Conservation (phyloP, 2,329 filamentous ascomycete species). For the Pezicula carpinea region DNA sequence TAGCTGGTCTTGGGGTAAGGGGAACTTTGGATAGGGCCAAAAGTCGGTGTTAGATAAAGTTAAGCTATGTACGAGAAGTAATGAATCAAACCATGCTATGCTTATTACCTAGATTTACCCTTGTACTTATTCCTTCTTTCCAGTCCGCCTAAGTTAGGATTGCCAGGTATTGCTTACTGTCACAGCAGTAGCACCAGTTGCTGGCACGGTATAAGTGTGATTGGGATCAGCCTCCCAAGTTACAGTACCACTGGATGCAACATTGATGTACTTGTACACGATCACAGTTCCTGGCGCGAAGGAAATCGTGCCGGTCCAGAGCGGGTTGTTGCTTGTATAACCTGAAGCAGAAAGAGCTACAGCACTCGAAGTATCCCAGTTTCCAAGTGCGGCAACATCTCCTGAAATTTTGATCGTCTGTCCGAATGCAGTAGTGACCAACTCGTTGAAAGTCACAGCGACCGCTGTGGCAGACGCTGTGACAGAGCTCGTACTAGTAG, state of each 20-base stretch:
- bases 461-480: constrained; percentile 6
- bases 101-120: constrained; percentile 1
- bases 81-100: constrained; percentile 2
- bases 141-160: constrained; percentile 1
- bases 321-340: constrained; percentile 54
- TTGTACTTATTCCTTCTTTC: background rate
- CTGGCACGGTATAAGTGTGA: constrained; percentile 15
- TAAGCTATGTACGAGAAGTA: constrained; percentile 5
- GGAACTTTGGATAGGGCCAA: too few species aligned
- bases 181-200: constrained; percentile 8
- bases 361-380: constrained; percentile 52
- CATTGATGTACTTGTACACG: constrained; percentile 64
- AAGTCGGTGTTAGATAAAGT: too few species aligned
- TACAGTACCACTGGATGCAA: constrained; percentile 46
- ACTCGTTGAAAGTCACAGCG: constrained; percentile 56
- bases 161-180: constrained; percentile 14
- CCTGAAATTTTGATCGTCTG: constrained; percentile 63
- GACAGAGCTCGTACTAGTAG: constrained; percentile 2
- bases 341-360: constrained; percentile 49
- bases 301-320: constrained; percentile 54
- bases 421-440: constrained; percentile 51
- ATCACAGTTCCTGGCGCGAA: constrained; percentile 51
- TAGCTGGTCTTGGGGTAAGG: too few species aligned
- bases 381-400: constrained; percentile 51
- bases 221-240: constrained; percentile 54